Evolutionary conservation across 2,329 filamentous ascomycete genomes (phyloP), one percentile per base, ranked within the genome.

Genomic region (Bertia moriformis): DNA sequence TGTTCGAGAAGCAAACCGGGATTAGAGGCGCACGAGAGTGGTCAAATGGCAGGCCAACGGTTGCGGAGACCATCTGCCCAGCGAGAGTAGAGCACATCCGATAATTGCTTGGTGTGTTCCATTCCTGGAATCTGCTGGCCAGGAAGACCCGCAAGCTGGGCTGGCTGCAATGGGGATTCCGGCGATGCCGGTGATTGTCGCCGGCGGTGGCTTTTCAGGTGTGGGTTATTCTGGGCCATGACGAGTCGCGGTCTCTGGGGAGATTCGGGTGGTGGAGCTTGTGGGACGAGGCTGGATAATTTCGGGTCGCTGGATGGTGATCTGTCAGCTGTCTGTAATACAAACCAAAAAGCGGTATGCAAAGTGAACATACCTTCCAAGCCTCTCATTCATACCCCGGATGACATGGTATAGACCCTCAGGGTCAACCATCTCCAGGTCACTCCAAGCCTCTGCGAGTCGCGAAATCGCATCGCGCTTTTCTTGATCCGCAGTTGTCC

Each of bases 51-150:
- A 62, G 2, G 69, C 82, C 82, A 88, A 41, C 82, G 67, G 40
- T 73, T 69, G 45, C 78, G 77, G 49, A 96, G 63, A 2, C 86
- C 87, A 42, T 93, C 84, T 2, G 80, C 77, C 91, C 91, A 98
- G 33, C 89, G 74, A 14, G 79, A 76, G 60, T 95, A 96, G 15
- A 98, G 71, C 15, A 93, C 84, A 55, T 95, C 87, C 1, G 84
- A 85, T 27, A 96, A 67, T 54, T 93, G 77, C 52, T 86, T 85
- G 46, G 82, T 83, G 59, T 95, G 89, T 58, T 95, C 88, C 84
- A 95, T 89, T 2, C 87, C 89, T 1, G 77, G 71, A 37, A 61
- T 59, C 2, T 69, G 52, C 39, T 69, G 62, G 29, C 67, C 65
- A 1, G 70, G 71, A 1, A 71, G 72, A 40, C 70, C 73, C 47